Evolutionary conservation across 495 filamentous ascomycete species (phyloP), one percentile per base, ranked within the genome.

Genomic region (Penicillium steckii): DNA sequence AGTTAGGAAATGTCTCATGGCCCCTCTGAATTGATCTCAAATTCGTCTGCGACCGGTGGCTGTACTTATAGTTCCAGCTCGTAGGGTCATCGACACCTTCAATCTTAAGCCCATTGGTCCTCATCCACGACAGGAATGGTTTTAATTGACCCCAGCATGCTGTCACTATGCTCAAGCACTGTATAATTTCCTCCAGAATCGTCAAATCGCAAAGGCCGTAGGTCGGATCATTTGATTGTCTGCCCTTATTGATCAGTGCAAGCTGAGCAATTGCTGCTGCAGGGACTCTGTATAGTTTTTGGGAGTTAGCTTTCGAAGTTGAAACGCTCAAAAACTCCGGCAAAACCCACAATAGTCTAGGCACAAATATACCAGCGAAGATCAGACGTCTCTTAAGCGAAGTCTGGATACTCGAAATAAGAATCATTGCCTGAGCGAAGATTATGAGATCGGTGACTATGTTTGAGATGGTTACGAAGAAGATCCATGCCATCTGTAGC

Each of bases 131-230:
- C 8, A 67, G 51, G 38, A 67, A 67, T 8, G 64, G 64, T 18
- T 60, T 62, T 24, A 67, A 48, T 44, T 67, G 64, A 10, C 53
- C 61, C 61, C 64, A 67, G 52, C 58, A 67, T 22, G 64, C 64
- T 3, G 64, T 60, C 8, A 65, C 49, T 21, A 64, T 59, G 51
- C 55, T 61, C 2, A 62, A 41, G 25, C 46, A 62, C 48, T 68
- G 59, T 13, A 58, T 49, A 12, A 54, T 37, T 25, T 53, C 48
- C 17, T 55, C 46, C 13, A 58, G 25, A 25, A 68, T 59, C 6
- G 59, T 60, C 8, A 59, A 10, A 1, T 56, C 33, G 22, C 44
- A 60, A 8, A 66, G 29, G 60, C 53, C 9, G 53, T 62, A 60
- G 15, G 57, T 64, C 3, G 65, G 57, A 21, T 67, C 62, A 19